Evolutionary conservation across 352 stramenopile genomes (phyloP), one percentile per base, ranked within the genome.

Genomic region (Globisporangium nodosum): DNA sequence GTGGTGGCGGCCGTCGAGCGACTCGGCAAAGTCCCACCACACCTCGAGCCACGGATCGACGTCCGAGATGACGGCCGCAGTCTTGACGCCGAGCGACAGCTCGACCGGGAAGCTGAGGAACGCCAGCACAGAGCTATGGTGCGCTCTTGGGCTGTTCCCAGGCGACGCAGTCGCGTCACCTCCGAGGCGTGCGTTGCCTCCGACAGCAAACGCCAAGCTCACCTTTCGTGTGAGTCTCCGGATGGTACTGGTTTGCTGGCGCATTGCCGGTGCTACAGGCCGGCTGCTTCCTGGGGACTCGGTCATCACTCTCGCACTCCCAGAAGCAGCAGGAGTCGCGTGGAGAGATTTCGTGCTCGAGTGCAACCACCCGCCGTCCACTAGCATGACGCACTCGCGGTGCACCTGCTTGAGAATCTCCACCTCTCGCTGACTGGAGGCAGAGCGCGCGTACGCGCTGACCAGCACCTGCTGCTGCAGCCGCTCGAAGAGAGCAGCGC

Each of bases 1-100:
- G 33, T 65, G 24, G 37, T 60, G 48, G 1, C 31, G 47, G 13
- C 21, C 20, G 5, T 56, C 52, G 39, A 65, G 52, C 13, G 20
- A 53, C 21, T 65, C 52, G 1, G 52, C 39, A 8, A 56, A 60
- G 30, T 59, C 20, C 52, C 46, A 60, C 35, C 21, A 56, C 37
- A 56, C 12, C 8, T 56, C 46, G n/a, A 61, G 47, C 60, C 60
- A 65, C 53, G 31, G 37, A 11, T 56, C 60, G 3, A 60, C 5
- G 24, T 60, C 52, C 15, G 18, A n/a, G 24, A 47, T 52, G 18
- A 31, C 33, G 8, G 42, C 12, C 1, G 6, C 16, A 43, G 50
- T 45, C 18, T 49, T 11, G 51, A 6, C 4, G 11, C n/a, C 1
- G 18, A 27, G 51, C 6, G 49, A 18, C 5, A 12, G 12, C n/a